Percentiles rank a stretch among this genome's conserved stretches.
Conservation (phyloP, 208 protist genomes). For the Leishmania tarentolae region DNA sequence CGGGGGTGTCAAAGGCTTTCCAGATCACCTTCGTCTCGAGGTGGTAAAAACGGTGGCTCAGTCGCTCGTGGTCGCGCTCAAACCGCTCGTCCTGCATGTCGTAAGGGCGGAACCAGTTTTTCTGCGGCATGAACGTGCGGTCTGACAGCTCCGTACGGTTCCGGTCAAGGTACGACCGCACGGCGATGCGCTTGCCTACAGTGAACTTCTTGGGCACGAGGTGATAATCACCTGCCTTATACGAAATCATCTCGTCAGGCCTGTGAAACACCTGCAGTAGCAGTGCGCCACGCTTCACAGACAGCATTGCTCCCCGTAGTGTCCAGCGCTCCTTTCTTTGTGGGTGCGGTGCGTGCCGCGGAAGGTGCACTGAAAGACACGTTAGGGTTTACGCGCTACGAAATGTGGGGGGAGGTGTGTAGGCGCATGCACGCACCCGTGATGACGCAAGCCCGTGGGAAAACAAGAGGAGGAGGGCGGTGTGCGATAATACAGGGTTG, state of each 20-base stretch:
- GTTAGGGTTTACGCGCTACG: neutral
- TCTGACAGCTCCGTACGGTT: constrained; percentile 90
- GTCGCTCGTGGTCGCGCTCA: constrained; percentile 55
- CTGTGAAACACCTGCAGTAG: constrained; percentile 14
- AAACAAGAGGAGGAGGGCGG: neutral
- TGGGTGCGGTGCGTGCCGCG: neutral
- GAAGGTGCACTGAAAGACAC: neutral
- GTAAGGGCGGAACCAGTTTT: constrained; percentile 83
- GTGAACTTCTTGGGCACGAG: constrained; percentile 77
- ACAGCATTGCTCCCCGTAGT: constrained; percentile 7
- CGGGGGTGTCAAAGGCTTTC: constrained; percentile 88
- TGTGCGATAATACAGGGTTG: neutral
- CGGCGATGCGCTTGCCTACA: constrained; percentile 77
- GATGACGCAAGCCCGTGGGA: too few relatives aligned
- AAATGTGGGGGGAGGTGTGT: neutral
- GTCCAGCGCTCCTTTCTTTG: neutral
- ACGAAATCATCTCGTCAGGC: constrained; percentile 32
- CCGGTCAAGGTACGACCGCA: constrained; percentile 84
- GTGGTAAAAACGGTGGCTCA: constrained; percentile 81
- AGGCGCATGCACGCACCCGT: neutral
- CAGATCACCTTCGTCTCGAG: constrained; percentile 89
- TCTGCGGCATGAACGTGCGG: constrained; percentile 89
- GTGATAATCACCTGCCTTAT: constrained; percentile 59
- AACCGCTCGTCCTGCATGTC: constrained; percentile 38
- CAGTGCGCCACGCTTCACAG: constrained; percentile 17